Evolutionary conservation across 1,139 yeast species (phyloP).

Genomic region (Lipomyces yarrowii): DNA sequence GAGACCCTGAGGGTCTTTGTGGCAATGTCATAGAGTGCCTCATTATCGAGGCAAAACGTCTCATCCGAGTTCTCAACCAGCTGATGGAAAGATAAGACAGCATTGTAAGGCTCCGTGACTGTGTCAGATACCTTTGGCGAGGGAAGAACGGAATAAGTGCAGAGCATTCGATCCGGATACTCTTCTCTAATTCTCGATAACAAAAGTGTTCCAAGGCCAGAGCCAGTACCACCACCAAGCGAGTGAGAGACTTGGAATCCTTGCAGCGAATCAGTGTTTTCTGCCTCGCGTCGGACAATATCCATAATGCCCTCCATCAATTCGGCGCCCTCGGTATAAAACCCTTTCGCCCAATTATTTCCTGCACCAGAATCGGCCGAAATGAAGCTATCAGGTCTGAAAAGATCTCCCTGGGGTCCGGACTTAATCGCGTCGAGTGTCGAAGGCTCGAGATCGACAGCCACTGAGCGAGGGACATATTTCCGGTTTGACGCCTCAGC

Average conservation of each 20-base stretch:
- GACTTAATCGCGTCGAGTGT: slow-evolving; percentile 83
- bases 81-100: slow-evolving; percentile 89
- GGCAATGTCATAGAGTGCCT: slow-evolving; percentile 87
- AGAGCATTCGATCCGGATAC: slow-evolving; percentile 94
- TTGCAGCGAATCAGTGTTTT: slow-evolving; percentile 87
- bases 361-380: slow-evolving; percentile 93
- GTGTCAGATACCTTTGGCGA: slow-evolving; percentile 91
- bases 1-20: slow-evolving; percentile 78
- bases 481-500: slow-evolving; percentile 64
- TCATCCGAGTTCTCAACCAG: slow-evolving; percentile 88
- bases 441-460: slow-evolving; percentile 92
- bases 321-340: slow-evolving; percentile 95
- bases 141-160: slow-evolving; percentile 90
- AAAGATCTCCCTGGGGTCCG: slow-evolving; percentile 75
- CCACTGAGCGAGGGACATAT: slow-evolving; percentile 90
- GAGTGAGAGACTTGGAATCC: slow-evolving; percentile 95
- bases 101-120: slow-evolving; percentile 92
- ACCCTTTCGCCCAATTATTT: slow-evolving; percentile 96
- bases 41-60: slow-evolving; percentile 93
- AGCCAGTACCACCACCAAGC: slow-evolving; percentile 95
- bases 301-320: slow-evolving; percentile 87
- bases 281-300: slow-evolving; percentile 90
- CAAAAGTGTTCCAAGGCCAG: slow-evolving; percentile 90
- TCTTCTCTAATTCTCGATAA: slow-evolving; percentile 83
- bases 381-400: slow-evolving; percentile 88